Percentiles rank a stretch among this genome's conserved stretches.
phyloP scores from a whole-genome alignment of 2,329 filamentous ascomycete species.

The Plectosphaerella cucumerina region DNA sequence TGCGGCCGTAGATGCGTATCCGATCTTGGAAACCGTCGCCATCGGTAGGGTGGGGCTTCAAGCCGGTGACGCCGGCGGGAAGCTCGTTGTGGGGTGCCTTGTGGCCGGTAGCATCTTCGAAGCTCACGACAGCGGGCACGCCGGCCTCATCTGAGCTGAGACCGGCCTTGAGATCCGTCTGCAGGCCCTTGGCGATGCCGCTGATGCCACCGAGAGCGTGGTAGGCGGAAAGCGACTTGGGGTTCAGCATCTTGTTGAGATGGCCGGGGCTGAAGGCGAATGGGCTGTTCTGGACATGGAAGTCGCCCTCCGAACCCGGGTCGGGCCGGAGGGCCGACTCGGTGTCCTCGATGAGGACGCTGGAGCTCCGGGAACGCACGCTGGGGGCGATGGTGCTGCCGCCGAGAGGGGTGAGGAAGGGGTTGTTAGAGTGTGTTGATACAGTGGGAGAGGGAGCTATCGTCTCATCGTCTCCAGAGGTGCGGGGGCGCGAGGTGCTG shows the following conservation, averaged over 20 bases:
- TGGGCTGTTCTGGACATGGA: conserved; percentile 66
- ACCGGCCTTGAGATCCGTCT: conserved; percentile 59
- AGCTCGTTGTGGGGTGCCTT: background rate
- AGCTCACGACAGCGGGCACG: conserved; percentile 60
- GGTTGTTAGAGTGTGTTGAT: conserved; percentile 17
- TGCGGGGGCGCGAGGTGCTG: conserved; percentile 4
- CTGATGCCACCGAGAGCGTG: conserved; percentile 65
- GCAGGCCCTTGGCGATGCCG: conserved; percentile 66
- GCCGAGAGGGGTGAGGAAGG: conserved; percentile 17
- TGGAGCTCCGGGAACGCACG: conserved; percentile 9
- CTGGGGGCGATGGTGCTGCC: conserved; percentile 10
- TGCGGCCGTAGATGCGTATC: conserved; percentile 54
- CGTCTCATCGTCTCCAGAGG: conserved; percentile 10
- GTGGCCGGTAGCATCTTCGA: conserved; percentile 56
- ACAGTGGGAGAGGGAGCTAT: conserved; percentile 11
- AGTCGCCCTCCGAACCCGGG: conserved; percentile 66
- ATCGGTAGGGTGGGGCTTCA: conserved; percentile 2
- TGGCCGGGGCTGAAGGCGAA: conserved; percentile 74
- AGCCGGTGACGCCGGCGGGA: conserved; percentile 2
- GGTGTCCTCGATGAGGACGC: conserved; percentile 13
- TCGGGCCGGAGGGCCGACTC: conserved; percentile 61
- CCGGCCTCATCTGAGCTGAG: conserved; percentile 63
- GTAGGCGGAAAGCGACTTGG: conserved; percentile 68
- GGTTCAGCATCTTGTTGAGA: conserved; percentile 69
- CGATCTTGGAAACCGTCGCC: conserved; percentile 38